phyloP scores from a whole-genome alignment of 176 grass and related monocot species.

The Carex myosuroides region DNA sequence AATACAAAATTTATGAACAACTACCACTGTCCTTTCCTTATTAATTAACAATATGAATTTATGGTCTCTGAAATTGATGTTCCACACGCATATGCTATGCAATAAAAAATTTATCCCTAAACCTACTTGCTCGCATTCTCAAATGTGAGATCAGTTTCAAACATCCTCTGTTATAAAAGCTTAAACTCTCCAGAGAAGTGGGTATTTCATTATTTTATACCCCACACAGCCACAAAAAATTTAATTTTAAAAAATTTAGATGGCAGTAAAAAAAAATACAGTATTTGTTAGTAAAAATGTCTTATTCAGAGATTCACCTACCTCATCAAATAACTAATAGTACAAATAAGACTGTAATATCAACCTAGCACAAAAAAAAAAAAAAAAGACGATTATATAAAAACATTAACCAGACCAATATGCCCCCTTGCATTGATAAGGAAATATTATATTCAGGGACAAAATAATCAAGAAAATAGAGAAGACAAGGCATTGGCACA shows the following conservation, averaged over 20 bases:
- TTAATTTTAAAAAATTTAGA: background rate
- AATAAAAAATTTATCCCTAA: background rate
- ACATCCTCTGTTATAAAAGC: background rate
- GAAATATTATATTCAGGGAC: background rate
- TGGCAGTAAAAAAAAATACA: background rate
- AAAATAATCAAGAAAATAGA: background rate
- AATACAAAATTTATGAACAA: background rate
- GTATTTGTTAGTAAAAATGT: background rate
- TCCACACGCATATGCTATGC: background rate
- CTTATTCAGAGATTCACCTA: background rate
- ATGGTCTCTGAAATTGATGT: background rate
- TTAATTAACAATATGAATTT: background rate
- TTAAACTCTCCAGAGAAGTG: background rate
- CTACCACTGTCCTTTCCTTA: background rate
- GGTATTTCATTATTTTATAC: background rate
- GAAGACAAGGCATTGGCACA: background rate
- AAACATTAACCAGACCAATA: background rate
- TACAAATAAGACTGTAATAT: background rate
- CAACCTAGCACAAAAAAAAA: background rate
- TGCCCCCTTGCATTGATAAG: background rate
- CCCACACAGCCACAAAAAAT: background rate
- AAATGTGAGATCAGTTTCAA: background rate
- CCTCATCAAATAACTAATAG: background rate
- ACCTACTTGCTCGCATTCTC: background rate
- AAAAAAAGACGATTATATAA: background rate